Conservation (phyloP, 2,329 filamentous ascomycete species). For the Mycosphaerelloides madeirae region DNA sequence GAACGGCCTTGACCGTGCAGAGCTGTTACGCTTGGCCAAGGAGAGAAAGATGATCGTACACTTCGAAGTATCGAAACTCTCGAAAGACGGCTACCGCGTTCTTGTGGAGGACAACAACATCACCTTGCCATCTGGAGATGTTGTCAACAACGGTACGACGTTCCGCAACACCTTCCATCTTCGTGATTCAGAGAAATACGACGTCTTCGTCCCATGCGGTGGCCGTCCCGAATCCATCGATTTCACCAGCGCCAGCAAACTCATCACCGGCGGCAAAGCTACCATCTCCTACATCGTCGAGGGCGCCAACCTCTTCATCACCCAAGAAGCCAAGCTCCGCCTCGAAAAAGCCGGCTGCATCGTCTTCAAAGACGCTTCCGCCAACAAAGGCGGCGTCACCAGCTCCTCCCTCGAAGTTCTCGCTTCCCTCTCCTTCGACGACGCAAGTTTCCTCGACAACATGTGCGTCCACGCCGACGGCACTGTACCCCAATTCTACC, state of each 20-base stretch:
- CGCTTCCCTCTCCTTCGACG: conserved; percentile 90
- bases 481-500: conserved; percentile 81
- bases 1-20: conserved; percentile 76
- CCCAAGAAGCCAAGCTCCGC: conserved; percentile 92
- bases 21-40: conserved; percentile 80
- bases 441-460: conserved; percentile 78
- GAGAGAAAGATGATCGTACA: conserved; percentile 82
- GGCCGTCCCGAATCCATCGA: conserved; percentile 96
- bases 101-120: conserved; percentile 87
- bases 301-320: conserved; percentile 97
- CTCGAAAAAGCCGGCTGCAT: conserved; percentile 93
- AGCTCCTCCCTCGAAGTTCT: conserved; percentile 95
- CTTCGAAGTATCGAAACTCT: conserved; percentile 81
- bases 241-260: conserved; percentile 74
- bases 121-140: conserved; percentile 79
- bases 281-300: conserved; percentile 93
- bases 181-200: conserved; percentile 63
- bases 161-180: conserved; percentile 99
- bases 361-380: conserved; percentile 94
- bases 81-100: conserved; percentile 81
- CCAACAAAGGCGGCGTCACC: conserved; percentile 97
- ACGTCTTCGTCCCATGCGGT: conserved; percentile 92
- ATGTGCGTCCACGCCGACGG: conserved; percentile 85
- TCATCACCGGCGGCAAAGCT: conserved; percentile 85
- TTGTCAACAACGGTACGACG: conserved; percentile 81